phyloP scores from a whole-genome alignment of 768 basidiomycete species.

The Termitomyces sp. region DNA sequence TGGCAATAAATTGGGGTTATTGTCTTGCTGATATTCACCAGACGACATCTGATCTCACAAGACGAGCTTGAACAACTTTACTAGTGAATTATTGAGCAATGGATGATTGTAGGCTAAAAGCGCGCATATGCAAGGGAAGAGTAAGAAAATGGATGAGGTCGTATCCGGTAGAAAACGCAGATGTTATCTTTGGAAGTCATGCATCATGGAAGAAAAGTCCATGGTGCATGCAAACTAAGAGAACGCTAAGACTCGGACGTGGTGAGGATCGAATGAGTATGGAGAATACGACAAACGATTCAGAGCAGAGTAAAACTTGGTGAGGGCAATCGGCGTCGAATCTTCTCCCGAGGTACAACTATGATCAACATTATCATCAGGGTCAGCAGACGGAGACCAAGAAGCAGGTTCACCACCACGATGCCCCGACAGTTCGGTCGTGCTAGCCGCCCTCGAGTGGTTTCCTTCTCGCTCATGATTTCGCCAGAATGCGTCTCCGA shows the following conservation, averaged over 20 bases:
- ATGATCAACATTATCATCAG: neutral
- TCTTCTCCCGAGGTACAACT: conserved; percentile 2
- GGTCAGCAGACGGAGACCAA: neutral
- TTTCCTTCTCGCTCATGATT: conserved; percentile 18
- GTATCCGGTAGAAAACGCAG: neutral
- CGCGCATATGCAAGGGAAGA: neutral
- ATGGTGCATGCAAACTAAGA: neutral
- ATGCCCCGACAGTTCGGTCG: conserved; percentile 1
- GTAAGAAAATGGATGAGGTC: neutral
- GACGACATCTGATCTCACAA: neutral
- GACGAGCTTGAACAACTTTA: neutral
- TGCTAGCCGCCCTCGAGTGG: neutral
- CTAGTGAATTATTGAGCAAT: neutral
- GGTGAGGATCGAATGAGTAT: neutral
- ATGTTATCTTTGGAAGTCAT: neutral
- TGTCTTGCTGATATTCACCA: neutral
- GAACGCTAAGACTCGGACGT: neutral
- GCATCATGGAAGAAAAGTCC: neutral
- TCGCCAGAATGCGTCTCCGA: conserved; percentile 28
- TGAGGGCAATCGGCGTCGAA: conserved; percentile 9
- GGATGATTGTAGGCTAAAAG: neutral
- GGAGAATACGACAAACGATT: neutral
- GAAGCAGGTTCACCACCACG: neutral
- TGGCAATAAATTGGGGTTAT: neutral
- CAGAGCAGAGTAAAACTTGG: conserved; percentile 13